A percentile compares a stretch with the other conserved stretches of the same genome.
phyloP scores from a whole-genome alignment of 192 early-diverging fungal species.

The Chytriomyces confervae region DNA sequence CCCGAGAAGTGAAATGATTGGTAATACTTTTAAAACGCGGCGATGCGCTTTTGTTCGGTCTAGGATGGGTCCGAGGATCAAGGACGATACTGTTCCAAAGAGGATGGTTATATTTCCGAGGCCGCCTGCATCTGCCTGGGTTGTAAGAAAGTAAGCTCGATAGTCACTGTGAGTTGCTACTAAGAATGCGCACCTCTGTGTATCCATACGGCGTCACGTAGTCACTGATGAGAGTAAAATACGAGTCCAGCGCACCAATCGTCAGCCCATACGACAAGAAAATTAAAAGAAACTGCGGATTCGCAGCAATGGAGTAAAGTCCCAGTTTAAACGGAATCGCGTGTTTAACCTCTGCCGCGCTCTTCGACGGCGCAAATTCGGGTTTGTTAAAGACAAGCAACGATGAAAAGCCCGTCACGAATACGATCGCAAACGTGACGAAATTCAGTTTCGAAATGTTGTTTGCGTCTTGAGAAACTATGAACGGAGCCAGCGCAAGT shows the following conservation, averaged over 20 bases:
- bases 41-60: slow-evolving; percentile 65
- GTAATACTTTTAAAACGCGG: slow-evolving; percentile 42
- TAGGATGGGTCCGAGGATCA: slow-evolving; percentile 58
- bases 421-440: slow-evolving; percentile 11
- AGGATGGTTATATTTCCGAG: slow-evolving; percentile 65
- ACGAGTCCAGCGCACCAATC: slow-evolving; percentile 38
- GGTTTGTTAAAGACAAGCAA: slow-evolving; percentile 25
- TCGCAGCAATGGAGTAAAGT: slow-evolving; percentile 25
- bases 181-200: slow-evolving; percentile 10
- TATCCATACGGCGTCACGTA: slow-evolving; percentile 45
- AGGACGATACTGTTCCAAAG: slow-evolving; percentile 63
- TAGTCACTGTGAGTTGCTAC: not conserved
- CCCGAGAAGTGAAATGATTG: slow-evolving; percentile 13
- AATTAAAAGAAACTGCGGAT: slow-evolving; percentile 29
- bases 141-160: not conserved
- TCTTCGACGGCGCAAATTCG: slow-evolving; percentile 8
- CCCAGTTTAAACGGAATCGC: slow-evolving; percentile 29
- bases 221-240: slow-evolving; percentile 39
- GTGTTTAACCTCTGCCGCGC: slow-evolving; percentile 6
- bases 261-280: slow-evolving; percentile 18
- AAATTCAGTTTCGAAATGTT: slow-evolving; percentile 22
- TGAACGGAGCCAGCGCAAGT: slow-evolving; percentile 15
- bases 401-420: slow-evolving; percentile 11
- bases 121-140: slow-evolving; percentile 52
- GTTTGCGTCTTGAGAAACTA: slow-evolving; percentile 11